Evolutionary conservation across 2,329 filamentous ascomycete genomes (phyloP), one percentile per base, ranked within the genome.

Genomic region (Aspergillus floridensis): DNA sequence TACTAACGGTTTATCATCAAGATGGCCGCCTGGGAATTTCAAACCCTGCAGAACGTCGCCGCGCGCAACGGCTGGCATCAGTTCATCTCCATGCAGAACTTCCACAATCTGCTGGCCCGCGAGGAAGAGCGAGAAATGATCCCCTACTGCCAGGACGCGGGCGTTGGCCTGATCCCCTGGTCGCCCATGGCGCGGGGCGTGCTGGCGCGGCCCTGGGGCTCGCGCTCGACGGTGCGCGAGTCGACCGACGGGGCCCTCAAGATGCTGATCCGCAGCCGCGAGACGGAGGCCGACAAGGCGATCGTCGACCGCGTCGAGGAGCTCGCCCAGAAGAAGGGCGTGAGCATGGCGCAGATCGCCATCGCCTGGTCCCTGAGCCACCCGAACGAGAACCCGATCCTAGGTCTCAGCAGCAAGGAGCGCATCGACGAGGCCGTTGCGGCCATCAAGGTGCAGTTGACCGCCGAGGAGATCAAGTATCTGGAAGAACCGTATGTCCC

Each of bases 151-250:
- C 80, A 83, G 5, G 76, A 77, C 46, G 77, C 78, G 64, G 76
- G 82, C 31, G 81, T 81, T 32, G 88, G 83, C 53, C 80, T 90
- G 59, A 74, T 90, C 58, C 74, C 81, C 63, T 82, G 89, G 70
- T 87, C 78, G 71, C 88, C 90, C 74, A 88, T 89, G 80, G 83
- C 73, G 72, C 89, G 89, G 68, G 87, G 88, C 67, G 63, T 76
- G 54, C 76, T 83, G 38, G 73, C 80, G 1, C 75, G 80, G 2
- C 80, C 81, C 1, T 82, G 76, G 74, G 64, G 65, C 78, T 87
- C 84, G 69, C 83, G 86, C 24, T 88, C 91, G 75, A 87, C 88
- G 3, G 63, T 90, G 11, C 88, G 80, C 26, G 78, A 81, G 56
- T 69, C 72, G 41, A 80, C 77, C 1, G 80, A 82, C 64, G 72